phyloP scores from a whole-genome alignment of 176 grass and related monocot species.

The Microstegium vimineum region DNA sequence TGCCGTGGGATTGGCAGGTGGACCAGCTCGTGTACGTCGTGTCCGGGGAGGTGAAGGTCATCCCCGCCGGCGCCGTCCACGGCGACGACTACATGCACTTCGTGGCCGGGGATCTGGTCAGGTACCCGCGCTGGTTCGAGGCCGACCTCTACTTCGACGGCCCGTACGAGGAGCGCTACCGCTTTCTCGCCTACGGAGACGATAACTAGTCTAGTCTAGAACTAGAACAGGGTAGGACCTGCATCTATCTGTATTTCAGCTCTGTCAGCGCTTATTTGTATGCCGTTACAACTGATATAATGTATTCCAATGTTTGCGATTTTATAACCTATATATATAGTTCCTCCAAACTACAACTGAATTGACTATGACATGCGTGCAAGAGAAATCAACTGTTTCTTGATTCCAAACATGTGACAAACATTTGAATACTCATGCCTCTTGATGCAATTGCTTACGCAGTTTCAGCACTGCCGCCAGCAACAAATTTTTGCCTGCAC shows the following conservation, averaged over 20 bases:
- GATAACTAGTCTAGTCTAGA: constrained; percentile 26
- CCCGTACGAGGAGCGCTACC: constrained; percentile 86
- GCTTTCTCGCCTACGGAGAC: constrained; percentile 79
- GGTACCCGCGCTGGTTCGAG: constrained; percentile 91
- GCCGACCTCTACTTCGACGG: constrained; percentile 92
- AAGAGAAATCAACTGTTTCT: not conserved
- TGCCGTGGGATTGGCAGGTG: constrained; percentile 96
- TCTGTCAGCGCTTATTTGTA: no score
- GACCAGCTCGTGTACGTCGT: constrained; percentile 91
- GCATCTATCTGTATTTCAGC: not conserved
- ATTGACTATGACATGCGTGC: not conserved
- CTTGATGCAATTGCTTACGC: not conserved
- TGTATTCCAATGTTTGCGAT: not conserved
- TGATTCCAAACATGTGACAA: not conserved
- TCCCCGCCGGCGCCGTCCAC: constrained; percentile 66
- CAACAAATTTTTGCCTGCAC: not conserved
- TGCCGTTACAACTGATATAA: not conserved
- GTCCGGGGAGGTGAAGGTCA: constrained; percentile 80
- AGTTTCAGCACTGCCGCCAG: not conserved
- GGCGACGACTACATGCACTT: constrained; percentile 85
- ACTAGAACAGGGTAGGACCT: not conserved
- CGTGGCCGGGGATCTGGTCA: constrained; percentile 80
- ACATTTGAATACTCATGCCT: not conserved
- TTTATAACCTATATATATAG: no score
- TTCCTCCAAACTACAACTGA: not conserved